Base-by-base conservation (phyloP, 768 basidiomycete genomes). In the Nevesoporus exiguus region DNA sequence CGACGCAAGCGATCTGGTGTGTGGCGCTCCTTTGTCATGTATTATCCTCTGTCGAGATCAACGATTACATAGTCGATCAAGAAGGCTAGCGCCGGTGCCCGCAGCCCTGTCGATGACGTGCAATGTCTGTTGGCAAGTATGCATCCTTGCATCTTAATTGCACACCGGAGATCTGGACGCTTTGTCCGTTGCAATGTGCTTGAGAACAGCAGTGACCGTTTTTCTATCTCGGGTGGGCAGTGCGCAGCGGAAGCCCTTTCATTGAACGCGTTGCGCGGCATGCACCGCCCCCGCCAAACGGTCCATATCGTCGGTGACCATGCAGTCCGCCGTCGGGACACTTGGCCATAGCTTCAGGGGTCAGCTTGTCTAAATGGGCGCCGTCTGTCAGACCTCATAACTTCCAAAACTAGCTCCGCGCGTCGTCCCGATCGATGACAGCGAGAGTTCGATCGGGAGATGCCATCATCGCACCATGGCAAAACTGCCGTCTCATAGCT, bases 391-490 rank as follows among this genome's bases (percentile, higher is more conserved):
- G 41, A 33, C 43, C 53, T 24, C 37, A 24, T 47, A 24, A 51
- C 36, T 45, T 58, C 60, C 55, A 37, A 62, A 58, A 52, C 30
- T 17, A 62, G 60, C 60, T 58, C 51, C 61, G 50, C 56, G 60
- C 44, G 44, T 10, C 9, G 33, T 43, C 48, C 57, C 57, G 61
- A 61, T 61, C 48, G 49, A 48, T 47, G 47, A 58, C 57, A 63
- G 57, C 56, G 51, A 59, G 29, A n/a, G 31, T 51, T 61, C 59
- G 59, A 60, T 60, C 59, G 49, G 47, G 47, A 62, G 50, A 62
- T 60, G 50, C 42, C 59, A 57, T 61, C 49, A 61, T 19, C 17
- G 34, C 11, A 22, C 27, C n/a, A 60, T 47, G 59, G 47, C 55
- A 48, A 51, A 48, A 21, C 29, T 48, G 46, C 19, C 25, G 33